These are phyloP conservation scores for Aureobasidium melanogenum DNA, from an alignment of 2,329 filamentous ascomycete species.

Conservation along the genomic window DNA sequence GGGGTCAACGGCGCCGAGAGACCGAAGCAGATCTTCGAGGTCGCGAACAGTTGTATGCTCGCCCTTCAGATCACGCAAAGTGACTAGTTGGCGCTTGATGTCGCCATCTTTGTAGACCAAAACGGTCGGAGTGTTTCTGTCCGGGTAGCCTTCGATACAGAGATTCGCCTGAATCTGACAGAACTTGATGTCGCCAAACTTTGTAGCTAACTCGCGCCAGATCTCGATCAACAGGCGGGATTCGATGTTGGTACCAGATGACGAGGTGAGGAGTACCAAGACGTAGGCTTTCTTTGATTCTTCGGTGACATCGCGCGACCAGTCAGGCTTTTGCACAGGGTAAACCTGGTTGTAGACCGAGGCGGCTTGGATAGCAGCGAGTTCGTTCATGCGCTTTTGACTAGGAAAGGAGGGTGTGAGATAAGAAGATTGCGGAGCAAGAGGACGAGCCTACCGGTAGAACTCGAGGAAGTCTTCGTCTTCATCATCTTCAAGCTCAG, in stretches of 20 bases:
- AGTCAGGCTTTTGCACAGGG: conserved; percentile 89
- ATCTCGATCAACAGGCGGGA: conserved; percentile 74
- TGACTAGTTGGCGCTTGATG: conserved; percentile 88
- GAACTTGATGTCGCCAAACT: conserved; percentile 94
- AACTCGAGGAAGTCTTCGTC: conserved; percentile 84
- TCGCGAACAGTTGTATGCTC: conserved; percentile 61
- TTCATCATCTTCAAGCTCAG: conserved; percentile 89
- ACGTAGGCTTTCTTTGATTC: conserved; percentile 62
- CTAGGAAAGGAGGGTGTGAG: neutral
- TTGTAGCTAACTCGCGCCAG: conserved; percentile 73
- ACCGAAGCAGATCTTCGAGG: conserved; percentile 72
- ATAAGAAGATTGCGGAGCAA: neutral
- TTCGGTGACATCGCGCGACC: conserved; percentile 83
- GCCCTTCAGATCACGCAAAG: conserved; percentile 69
- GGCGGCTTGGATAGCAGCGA: conserved; percentile 65
- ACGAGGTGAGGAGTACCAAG: conserved; percentile 73
- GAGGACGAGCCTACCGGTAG: conserved; percentile 52
- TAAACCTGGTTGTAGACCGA: conserved; percentile 85
- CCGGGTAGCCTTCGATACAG: conserved; percentile 94
- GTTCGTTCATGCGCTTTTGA: conserved; percentile 77
- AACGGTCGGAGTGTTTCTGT: conserved; percentile 89
- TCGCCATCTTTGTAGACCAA: conserved; percentile 87
- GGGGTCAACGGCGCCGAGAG: conserved; percentile 68
- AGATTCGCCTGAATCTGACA: conserved; percentile 88
- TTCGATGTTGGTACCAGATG: conserved; percentile 71